Evolutionary conservation across 176 grass and related monocot species (phyloP).

Genomic region (Lolium rigidum): DNA sequence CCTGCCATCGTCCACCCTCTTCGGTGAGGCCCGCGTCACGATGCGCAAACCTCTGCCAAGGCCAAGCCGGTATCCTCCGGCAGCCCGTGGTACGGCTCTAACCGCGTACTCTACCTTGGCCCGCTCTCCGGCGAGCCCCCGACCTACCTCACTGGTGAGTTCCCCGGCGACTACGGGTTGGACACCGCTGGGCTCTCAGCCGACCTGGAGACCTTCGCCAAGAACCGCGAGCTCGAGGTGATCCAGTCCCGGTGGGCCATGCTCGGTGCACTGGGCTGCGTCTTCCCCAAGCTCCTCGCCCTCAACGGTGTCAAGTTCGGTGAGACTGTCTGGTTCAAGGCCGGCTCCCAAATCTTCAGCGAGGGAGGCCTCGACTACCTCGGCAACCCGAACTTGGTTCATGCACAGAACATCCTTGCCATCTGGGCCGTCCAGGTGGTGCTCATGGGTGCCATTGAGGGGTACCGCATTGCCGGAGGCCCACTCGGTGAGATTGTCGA

Average conservation of each 20-base stretch:
- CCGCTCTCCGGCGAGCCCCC: slow-evolving; percentile 79
- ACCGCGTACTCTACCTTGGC: slow-evolving; percentile 78
- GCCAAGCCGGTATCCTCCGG: slow-evolving; percentile 53
- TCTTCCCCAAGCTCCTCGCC: slow-evolving; percentile 83
- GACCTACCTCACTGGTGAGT: slow-evolving; percentile 84
- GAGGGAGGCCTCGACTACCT: slow-evolving; percentile 90
- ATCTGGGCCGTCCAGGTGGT: slow-evolving; percentile 84
- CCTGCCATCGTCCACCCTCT: slow-evolving; percentile 26
- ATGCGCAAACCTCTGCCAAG: slow-evolving; percentile 64
- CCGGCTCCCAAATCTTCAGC: slow-evolving; percentile 81
- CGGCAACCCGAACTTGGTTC: slow-evolving; percentile 82
- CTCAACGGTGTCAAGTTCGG: slow-evolving; percentile 89
- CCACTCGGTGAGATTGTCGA: slow-evolving; percentile 87
- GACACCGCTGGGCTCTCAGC: slow-evolving; percentile 75
- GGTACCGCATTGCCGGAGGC: slow-evolving; percentile 77
- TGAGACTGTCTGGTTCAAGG: slow-evolving; percentile 96
- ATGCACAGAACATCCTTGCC: slow-evolving; percentile 87
- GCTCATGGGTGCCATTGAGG: slow-evolving; percentile 91
- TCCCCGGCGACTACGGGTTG: slow-evolving; percentile 92
- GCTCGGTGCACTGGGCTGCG: slow-evolving; percentile 83
- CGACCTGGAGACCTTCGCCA: slow-evolving; percentile 87
- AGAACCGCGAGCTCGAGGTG: slow-evolving; percentile 89
- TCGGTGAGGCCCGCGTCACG: slow-evolving; percentile 53
- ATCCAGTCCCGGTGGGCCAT: slow-evolving; percentile 91
- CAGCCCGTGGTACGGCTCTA: slow-evolving; percentile 84